A percentile compares a stretch with the other conserved stretches of the same genome.
phyloP scores from a whole-genome alignment of 306 rosid genomes.

The Fragaria ananassa region DNA sequence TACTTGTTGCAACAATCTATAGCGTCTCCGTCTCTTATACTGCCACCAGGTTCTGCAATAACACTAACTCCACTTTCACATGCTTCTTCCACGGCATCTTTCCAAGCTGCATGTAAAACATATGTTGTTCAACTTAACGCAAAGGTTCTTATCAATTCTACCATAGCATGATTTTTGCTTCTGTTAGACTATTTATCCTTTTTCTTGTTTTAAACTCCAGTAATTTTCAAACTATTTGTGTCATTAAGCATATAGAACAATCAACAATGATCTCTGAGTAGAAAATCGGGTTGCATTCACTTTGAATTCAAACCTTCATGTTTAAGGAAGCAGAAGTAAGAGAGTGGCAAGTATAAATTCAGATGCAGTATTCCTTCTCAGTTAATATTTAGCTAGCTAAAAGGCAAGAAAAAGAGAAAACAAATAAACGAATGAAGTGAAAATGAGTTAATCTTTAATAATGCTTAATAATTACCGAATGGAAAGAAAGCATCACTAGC shows the following conservation, averaged over 20 bases:
- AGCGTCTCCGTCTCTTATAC: slow-evolving; percentile 84
- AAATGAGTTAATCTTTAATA: too few relatives aligned
- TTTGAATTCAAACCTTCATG: too few relatives aligned
- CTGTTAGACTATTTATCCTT: too few relatives aligned
- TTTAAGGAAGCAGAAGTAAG: too few relatives aligned
- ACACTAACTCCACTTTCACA: slow-evolving; percentile 65
- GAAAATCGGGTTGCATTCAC: too few relatives aligned
- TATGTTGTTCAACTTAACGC: slow-evolving; percentile 2
- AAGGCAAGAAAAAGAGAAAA: too few relatives aligned
- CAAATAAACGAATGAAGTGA: too few relatives aligned
- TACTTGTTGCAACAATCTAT: slow-evolving; percentile 82
- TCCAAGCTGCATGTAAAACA: slow-evolving; percentile 70
- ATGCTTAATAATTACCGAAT: slow-evolving; percentile 52
- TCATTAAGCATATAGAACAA: too few relatives aligned
- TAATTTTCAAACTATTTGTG: neutral
- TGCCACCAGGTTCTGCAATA: slow-evolving; percentile 89
- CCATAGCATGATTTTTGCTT: neutral
- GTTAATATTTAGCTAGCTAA: too few relatives aligned
- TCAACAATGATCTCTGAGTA: too few relatives aligned
- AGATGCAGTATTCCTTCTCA: too few relatives aligned
- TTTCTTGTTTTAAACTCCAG: neutral
- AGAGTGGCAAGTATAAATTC: too few relatives aligned
- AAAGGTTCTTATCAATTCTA: neutral
- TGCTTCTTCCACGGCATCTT: slow-evolving; percentile 95
- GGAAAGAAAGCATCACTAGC: slow-evolving; percentile 99